Base-by-base conservation (phyloP, 2,329 filamentous ascomycete genomes). In the Phyllosticta citriasiana region DNA sequence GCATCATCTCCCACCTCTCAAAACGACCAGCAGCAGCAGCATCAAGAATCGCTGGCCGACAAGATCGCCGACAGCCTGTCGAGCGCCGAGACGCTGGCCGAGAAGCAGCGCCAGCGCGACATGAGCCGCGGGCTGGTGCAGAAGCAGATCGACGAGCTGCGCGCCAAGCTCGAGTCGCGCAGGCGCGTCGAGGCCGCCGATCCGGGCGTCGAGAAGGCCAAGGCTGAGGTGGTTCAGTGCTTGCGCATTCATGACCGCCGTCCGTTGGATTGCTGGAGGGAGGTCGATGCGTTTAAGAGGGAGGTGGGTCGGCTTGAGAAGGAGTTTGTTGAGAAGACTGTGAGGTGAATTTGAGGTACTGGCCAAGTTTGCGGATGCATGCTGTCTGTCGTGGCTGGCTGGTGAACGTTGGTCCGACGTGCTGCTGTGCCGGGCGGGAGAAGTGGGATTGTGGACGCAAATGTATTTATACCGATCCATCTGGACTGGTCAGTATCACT, bases 221-320 rank as follows among this genome's bases (percentile, higher is more conserved):
- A 91, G 74, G 80, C 84, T 67, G 84, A 87, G 63, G 85, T 97
- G 61, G 84, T 94, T 65, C 82, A 83, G 68, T 97, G 93, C 74
- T 79, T 97, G 79, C 81, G 88, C 64, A 82, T 87, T 70, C 87
- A 97, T 74, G 92, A 97, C 76, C 82, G 91, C 65, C 83, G 91
- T 74, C 92, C 93, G 72, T 79, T 97, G 72, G 89, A 97, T 79
- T 97, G 93, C 82, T 97, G 89, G 88, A 83, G 86, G 76, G 91
- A 97, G 82, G 91, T 97, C 25, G 88, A 95, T 78, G 81, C 80
- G 22, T 97, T 97, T 76, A 96, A 92, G 84, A 82, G 83, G 69
- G 90, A 96, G 80, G 92, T 97, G 57, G 85, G 88, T 67, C 85
- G 84, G 78, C 75, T 97, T 76, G 93, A 97, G 83, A 87, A 85